phyloP scores from a whole-genome alignment of 2,329 filamentous ascomycete genomes.

The Nemania serpens region DNA sequence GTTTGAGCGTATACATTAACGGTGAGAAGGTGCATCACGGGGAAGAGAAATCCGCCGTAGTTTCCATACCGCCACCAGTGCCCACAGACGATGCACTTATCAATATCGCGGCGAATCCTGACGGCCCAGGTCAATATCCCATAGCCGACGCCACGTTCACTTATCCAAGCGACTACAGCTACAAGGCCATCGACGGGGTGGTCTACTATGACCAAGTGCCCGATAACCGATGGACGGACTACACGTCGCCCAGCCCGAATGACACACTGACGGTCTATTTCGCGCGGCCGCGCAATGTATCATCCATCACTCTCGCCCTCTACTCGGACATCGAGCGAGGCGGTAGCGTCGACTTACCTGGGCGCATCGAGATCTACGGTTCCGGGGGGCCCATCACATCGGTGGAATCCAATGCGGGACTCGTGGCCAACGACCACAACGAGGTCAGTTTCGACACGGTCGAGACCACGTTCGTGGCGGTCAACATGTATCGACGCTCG shows the following conservation, averaged over 20 bases:
- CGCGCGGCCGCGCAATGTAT: conserved; percentile 41
- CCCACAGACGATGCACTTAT: conserved; percentile 33
- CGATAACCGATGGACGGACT: conserved; percentile 48
- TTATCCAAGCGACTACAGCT: conserved; percentile 41
- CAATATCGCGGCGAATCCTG: conserved; percentile 51
- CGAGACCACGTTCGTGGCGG: conserved; percentile 39
- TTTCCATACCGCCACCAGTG: conserved; percentile 28
- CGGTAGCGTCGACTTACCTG: conserved; percentile 40
- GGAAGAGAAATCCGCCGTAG: conserved; percentile 18
- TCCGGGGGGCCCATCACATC: conserved; percentile 30
- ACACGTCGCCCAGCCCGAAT: conserved; percentile 40
- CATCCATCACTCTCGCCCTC: conserved; percentile 42
- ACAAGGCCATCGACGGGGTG: conserved; percentile 49
- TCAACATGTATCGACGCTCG: conserved; percentile 38
- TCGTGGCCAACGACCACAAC: conserved; percentile 39
- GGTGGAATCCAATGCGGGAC: conserved; percentile 23
- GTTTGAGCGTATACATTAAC: conserved; percentile 46
- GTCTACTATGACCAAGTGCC: conserved; percentile 47
- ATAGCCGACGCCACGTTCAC: conserved; percentile 44
- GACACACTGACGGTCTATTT: conserved; percentile 44
- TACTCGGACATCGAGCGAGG: conserved; percentile 42
- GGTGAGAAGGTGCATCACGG: conserved; percentile 40
- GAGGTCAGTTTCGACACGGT: conserved; percentile 35
- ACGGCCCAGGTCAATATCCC: conserved; percentile 42
- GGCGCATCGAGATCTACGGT: conserved; percentile 37